These are phyloP conservation scores for Phytophthora cajani DNA, from an alignment of 352 stramenopile species.

Conservation along the genomic window DNA sequence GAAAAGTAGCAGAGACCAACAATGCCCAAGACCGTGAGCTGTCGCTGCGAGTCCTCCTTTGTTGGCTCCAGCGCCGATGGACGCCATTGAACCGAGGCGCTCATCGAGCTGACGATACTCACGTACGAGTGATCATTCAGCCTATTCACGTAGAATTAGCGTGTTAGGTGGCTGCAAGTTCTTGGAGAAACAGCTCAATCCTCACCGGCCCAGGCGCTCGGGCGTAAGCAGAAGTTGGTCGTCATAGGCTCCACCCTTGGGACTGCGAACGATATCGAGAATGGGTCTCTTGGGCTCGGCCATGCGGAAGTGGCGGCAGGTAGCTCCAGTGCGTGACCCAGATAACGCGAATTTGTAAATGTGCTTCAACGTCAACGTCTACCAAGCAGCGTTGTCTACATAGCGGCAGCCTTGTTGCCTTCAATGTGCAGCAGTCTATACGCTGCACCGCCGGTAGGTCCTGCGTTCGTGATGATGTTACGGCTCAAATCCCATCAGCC, in stretches of 20 bases:
- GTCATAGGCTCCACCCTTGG: slow-evolving; percentile 18
- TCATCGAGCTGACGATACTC: slow-evolving; percentile 36
- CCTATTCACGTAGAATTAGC: slow-evolving; percentile 3
- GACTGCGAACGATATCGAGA: slow-evolving; percentile 11
- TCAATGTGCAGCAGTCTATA: not conserved
- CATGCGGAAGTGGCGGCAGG: slow-evolving; percentile 1
- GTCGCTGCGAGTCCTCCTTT: slow-evolving; percentile 44
- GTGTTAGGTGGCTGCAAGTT: not conserved
- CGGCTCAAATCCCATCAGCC: slow-evolving; percentile 17
- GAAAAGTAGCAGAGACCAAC: slow-evolving; percentile 55
- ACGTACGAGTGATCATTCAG: slow-evolving; percentile 35
- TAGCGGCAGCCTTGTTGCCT: no score
- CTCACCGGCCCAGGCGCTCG: slow-evolving; percentile 12
- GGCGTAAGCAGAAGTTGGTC: slow-evolving; percentile 18
- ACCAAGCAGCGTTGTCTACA: slow-evolving; percentile 9
- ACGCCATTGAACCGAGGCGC: slow-evolving; percentile 19
- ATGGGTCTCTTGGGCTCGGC: slow-evolving; percentile 11
- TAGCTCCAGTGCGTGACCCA: slow-evolving; percentile 1
- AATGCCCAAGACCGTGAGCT: slow-evolving; percentile 49
- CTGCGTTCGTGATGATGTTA: slow-evolving; percentile 26
- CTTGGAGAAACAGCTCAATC: not conserved
- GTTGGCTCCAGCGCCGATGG: slow-evolving; percentile 29
- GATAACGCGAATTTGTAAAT: slow-evolving; percentile 16
- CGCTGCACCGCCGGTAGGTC: slow-evolving; percentile 9
- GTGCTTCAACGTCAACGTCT: slow-evolving; percentile 13